A percentile compares a stretch with the other conserved stretches of the same genome.
Conservation (phyloP, 208 protist genomes). For the Sergeia podlipaevii region DNA sequence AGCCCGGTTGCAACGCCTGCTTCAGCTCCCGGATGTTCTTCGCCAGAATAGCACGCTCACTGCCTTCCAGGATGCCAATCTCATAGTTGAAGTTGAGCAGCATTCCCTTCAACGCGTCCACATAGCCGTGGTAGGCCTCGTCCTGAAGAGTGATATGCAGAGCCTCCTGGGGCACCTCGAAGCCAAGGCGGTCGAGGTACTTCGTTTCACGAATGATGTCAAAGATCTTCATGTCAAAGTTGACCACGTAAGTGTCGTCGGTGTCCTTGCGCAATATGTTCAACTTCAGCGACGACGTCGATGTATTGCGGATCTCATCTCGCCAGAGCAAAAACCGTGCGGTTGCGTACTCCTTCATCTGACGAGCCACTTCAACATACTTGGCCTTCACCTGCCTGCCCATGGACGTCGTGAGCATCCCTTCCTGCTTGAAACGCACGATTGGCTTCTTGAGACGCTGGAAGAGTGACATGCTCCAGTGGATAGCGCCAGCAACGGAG, state of each 20-base stretch:
- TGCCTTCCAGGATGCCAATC: constrained; percentile 77
- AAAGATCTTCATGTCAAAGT: constrained; percentile 93
- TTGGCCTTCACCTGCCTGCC: constrained; percentile 88
- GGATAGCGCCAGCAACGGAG: constrained; percentile 94
- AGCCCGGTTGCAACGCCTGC: constrained; percentile 89
- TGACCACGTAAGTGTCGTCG: constrained; percentile 88
- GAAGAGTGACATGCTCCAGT: constrained; percentile 97
- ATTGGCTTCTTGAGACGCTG: constrained; percentile 97
- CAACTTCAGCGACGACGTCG: constrained; percentile 88
- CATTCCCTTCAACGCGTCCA: constrained; percentile 95
- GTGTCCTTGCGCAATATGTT: constrained; percentile 79
- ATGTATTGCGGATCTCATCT: constrained; percentile 76
- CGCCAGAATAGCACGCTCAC: constrained; percentile 91
- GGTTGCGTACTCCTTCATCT: constrained; percentile 95
- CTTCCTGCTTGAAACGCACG: constrained; percentile 91
- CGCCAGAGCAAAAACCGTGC: constrained; percentile 90
- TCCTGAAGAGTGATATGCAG: constrained; percentile 98
- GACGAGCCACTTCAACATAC: constrained; percentile 91
- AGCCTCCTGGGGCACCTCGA: constrained; percentile 94
- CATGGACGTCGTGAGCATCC: constrained; percentile 89
- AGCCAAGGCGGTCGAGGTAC: constrained; percentile 96
- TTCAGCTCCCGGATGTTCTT: constrained; percentile 90
- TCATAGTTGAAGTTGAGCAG: constrained; percentile 89
- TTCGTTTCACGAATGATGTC: constrained; percentile 97
- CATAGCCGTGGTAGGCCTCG: constrained; percentile 95